These are phyloP conservation scores for Calonectria pauciramosa DNA, from an alignment of 2,329 filamentous ascomycete genomes.

Conservation along the genomic window DNA sequence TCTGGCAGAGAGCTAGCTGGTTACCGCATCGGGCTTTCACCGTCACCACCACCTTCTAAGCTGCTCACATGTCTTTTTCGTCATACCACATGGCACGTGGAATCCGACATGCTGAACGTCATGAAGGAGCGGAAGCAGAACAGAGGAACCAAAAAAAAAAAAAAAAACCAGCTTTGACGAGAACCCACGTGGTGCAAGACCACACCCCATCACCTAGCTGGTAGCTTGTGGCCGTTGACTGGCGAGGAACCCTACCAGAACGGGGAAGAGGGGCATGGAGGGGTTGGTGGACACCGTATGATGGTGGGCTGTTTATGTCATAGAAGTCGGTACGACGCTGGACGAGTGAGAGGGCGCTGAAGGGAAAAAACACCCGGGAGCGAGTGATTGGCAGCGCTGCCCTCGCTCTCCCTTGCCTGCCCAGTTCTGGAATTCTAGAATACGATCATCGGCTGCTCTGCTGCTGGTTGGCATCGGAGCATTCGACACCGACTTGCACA, in stretches of 20 bases:
- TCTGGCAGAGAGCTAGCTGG: neutral
- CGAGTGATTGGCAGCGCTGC: conserved; percentile 8
- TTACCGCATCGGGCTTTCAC: neutral
- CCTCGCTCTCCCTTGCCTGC: conserved; percentile 4
- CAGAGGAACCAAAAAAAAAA: neutral
- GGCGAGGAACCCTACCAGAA: conserved; percentile 27
- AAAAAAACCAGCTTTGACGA: conserved; percentile 32
- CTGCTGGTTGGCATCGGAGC: neutral
- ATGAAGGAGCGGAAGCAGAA: neutral
- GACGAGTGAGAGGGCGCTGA: neutral
- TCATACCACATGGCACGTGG: conserved; percentile 23
- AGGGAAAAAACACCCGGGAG: neutral
- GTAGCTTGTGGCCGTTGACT: conserved; percentile 30
- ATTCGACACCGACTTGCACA: conserved; percentile 16
- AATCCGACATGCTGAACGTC: neutral
- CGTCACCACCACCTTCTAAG: neutral
- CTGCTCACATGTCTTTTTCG: conserved; percentile 17
- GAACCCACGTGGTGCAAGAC: conserved; percentile 42
- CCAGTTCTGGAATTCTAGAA: conserved; percentile 3
- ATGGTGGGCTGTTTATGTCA: conserved; percentile 43
- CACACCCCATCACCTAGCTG: conserved; percentile 30
- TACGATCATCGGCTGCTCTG: conserved; percentile 1
- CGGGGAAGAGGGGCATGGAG: conserved; percentile 24
- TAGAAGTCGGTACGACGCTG: conserved; percentile 18
- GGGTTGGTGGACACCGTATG: conserved; percentile 42